Conservation (phyloP, 192 early-diverging fungal species). For the Coemansia sp. region DNA sequence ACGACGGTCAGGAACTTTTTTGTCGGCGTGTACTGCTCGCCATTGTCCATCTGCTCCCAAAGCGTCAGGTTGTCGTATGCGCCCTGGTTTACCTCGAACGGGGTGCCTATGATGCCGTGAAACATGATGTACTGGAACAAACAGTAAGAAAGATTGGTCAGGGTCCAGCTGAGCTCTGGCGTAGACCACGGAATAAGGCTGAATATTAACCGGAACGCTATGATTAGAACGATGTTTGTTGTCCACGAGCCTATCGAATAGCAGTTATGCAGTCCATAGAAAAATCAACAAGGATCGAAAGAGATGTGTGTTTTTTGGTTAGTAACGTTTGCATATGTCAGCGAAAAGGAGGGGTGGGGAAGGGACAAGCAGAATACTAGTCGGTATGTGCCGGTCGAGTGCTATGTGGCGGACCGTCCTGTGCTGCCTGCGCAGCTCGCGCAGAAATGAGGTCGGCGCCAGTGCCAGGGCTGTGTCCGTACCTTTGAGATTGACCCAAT, state of each 20-base stretch:
- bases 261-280: not conserved
- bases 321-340: too few relatives aligned
- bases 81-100: conserved; percentile 91
- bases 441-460: not conserved
- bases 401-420: too few relatives aligned
- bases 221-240: conserved; percentile 81
- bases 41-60: conserved; percentile 99
- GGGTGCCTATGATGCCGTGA: conserved; percentile 94
- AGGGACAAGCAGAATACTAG: too few relatives aligned
- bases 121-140: conserved; percentile 96
- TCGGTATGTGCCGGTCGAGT: too few relatives aligned
- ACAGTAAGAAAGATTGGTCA: conserved; percentile 92
- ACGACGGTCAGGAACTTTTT: conserved; percentile 96
- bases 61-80: conserved; percentile 91
- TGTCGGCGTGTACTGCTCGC: conserved; percentile 95
- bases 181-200: conserved; percentile 87
- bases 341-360: too few relatives aligned
- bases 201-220: conserved; percentile 74
- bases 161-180: conserved; percentile 92
- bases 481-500: conserved; percentile 61
- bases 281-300: too few relatives aligned
- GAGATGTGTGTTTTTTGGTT: too few relatives aligned
- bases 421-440: not conserved
- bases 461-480: not conserved
- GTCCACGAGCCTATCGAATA: conserved; percentile 82